Base-by-base conservation (phyloP, 1,284 basidiomycete species). In the Amylostereum areolatum region DNA sequence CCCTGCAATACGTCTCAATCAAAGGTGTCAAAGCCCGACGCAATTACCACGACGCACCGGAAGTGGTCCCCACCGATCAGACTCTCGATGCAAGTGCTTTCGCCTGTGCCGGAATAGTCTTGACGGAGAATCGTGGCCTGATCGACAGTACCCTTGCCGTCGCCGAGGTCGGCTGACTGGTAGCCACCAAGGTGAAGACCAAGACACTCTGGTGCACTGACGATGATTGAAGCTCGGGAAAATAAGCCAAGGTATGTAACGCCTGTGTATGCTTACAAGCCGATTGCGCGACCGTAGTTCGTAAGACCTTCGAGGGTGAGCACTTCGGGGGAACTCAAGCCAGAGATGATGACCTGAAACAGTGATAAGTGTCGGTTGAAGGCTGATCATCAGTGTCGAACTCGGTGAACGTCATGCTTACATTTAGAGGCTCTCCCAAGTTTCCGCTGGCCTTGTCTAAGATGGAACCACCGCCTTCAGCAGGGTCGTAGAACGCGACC, bases 121-220 rank as follows among this genome's bases (percentile, higher is more conserved):
- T 86, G 75, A 34, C 86, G 75, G 11, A 79, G 74, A 34, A 85
- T 74, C 46, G 78, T 68, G 51, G 77, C 74, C 57, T 64, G 62
- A 3, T 70, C 65, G 57, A 79, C 78, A 43, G 66, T 68, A 3
- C 75, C 75, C 50, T 81, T 72, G 0, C 80, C 81, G 52, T 88
- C 85, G 4, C 85, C 85, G 12, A 87, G 73, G 59, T 87, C 71
- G n/a, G 85, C 85, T 42, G 75, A 68, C 57, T 87, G 83, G 0
- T 75, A 74, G 18, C 56, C 70, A 2, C 84, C 84, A 24, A 77
- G 52, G 56, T 84, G 85, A 45, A 85, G 58, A 10, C 81, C 84
- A 6, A 88, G 61, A 59, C 85, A 89, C 63, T 89, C 86, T 43
- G 72, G 71, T 6, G 83, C 82, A 61, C 82, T 84, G 45, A 6